A percentile compares a stretch with the other conserved stretches of the same genome.
Evolutionary conservation across 2,329 filamentous ascomycete genomes (phyloP).

Genomic region (Penicillium aurantiogriseum): DNA sequence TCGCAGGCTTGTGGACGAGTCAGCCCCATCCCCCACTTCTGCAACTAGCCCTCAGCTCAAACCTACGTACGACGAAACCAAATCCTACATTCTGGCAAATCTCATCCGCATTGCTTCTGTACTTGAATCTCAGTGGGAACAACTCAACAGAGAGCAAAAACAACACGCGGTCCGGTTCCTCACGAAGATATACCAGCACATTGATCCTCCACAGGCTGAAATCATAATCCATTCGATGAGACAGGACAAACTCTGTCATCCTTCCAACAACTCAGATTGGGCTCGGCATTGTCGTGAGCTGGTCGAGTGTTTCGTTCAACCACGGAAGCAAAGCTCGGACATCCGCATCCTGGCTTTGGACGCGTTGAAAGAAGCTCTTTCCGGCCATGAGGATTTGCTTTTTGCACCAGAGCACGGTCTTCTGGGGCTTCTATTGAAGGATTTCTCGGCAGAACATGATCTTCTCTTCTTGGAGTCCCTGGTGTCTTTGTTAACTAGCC

Average conservation of each 20-base stretch:
- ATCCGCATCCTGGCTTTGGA: slow-evolving; percentile 42
- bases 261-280: slow-evolving; percentile 34
- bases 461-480: slow-evolving; percentile 40
- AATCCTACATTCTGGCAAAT: slow-evolving; percentile 39
- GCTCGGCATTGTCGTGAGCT: slow-evolving; percentile 34
- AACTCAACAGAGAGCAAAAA: slow-evolving; percentile 36
- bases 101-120: slow-evolving; percentile 38
- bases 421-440: slow-evolving; percentile 32
- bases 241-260: slow-evolving; percentile 35
- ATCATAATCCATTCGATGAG: slow-evolving; percentile 38
- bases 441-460: slow-evolving; percentile 39
- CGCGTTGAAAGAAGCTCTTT: slow-evolving; percentile 41
- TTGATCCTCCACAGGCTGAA: slow-evolving; percentile 41
- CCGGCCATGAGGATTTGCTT: slow-evolving; percentile 29
- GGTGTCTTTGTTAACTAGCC: slow-evolving; percentile 40
- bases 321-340: slow-evolving; percentile 39
- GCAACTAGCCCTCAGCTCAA: slow-evolving; percentile 28
- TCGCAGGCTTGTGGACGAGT: slow-evolving; percentile 32
- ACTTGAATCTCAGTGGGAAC: slow-evolving; percentile 40
- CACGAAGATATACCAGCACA: slow-evolving; percentile 35
- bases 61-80: slow-evolving; percentile 34
- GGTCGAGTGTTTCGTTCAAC: slow-evolving; percentile 38
- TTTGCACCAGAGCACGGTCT: slow-evolving; percentile 36
- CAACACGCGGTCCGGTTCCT: slow-evolving; percentile 38
- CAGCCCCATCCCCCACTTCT: slow-evolving; percentile 20